Evolutionary conservation across 768 basidiomycete genomes (phyloP), one percentile per base, ranked within the genome.

Genomic region (Tricholoma flavovirens): DNA sequence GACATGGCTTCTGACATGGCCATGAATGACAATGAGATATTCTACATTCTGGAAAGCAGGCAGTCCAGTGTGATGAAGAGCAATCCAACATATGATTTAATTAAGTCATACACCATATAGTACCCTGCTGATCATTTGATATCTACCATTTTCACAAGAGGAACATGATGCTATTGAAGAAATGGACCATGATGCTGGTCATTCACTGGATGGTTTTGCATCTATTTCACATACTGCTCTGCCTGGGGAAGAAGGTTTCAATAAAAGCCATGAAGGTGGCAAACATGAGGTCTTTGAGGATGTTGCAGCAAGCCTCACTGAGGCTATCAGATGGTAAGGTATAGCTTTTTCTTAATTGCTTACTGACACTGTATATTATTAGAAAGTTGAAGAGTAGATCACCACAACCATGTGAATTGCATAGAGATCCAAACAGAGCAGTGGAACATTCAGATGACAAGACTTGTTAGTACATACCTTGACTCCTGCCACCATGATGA

Each of bases 191-290:
- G 36, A 49, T 22, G 54, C 54, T 15, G 19, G 54, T 29, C 48
- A 49, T 30, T 19, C 26, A 14, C 38, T 51, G 11, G 56, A 53
- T 17, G 51, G 57, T 45, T 42, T 60, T 35, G 52, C 14, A 5
- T 43, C 56, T 21, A 51, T 54, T 40, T 26, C 51, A 29, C 33
- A 54, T 32, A 56, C 49, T 17, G 33, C 54, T 29, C 51, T 46
- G 29, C 56, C 56, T 33, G 59, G 51, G 6, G 55, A 59, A 12
- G 59, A 56, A 36, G 59, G 59, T 36, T 40, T 59, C 55, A 53
- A 26, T 26, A 26, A 3, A 26, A 26, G 24, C 24, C 24, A 26
- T 53, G 55, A 59, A 46, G 59, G 59, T 49, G 59, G 59, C 1
- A 51, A 59, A 22, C 36, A 49, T 50, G 55, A 56, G 33, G 59